Conservation (phyloP, 129 eudicot species). For the Chrysanthemum lavandulifolium region DNA sequence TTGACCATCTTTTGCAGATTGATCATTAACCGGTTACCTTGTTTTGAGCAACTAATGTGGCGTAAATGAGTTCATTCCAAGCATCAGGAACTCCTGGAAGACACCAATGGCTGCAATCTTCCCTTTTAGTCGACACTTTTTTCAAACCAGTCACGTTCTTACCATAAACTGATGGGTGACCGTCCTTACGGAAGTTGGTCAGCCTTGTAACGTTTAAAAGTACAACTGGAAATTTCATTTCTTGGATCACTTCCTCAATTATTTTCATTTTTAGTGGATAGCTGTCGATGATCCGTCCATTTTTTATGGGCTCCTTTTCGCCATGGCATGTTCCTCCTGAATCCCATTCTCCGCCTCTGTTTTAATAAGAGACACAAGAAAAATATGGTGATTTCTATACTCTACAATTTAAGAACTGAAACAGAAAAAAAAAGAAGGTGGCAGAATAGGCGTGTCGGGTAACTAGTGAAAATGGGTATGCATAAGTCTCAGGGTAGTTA, state of each 20-base stretch:
- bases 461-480: not conserved
- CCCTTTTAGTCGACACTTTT: slow-evolving; percentile 58
- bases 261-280: slow-evolving; percentile 87
- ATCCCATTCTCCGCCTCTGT: slow-evolving; percentile 99
- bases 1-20: not conserved
- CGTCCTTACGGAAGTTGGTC: slow-evolving; percentile 89
- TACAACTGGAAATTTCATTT: slow-evolving; percentile 62
- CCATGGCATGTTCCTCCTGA: slow-evolving; percentile 91
- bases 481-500: no score
- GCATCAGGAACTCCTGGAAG: slow-evolving; percentile 98
- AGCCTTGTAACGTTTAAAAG: slow-evolving; percentile 74
- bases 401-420: not conserved
- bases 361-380: no score
- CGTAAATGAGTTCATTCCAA: slow-evolving; percentile 93
- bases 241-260: slow-evolving; percentile 64
- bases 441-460: not conserved
- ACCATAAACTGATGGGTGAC: slow-evolving; percentile 90
- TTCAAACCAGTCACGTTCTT: slow-evolving; percentile 44
- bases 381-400: no score
- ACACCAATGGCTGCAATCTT: slow-evolving; percentile 98
- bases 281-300: slow-evolving; percentile 59
- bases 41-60: slow-evolving; percentile 56
- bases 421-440: not conserved
- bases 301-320: slow-evolving; percentile 56
- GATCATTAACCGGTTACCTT: slow-evolving; percentile 11